A percentile compares a stretch with the other conserved stretches of the same genome.
Evolutionary conservation across 163 green algal species (phyloP).

Genomic region (Trebouxia gelatinosa): DNA sequence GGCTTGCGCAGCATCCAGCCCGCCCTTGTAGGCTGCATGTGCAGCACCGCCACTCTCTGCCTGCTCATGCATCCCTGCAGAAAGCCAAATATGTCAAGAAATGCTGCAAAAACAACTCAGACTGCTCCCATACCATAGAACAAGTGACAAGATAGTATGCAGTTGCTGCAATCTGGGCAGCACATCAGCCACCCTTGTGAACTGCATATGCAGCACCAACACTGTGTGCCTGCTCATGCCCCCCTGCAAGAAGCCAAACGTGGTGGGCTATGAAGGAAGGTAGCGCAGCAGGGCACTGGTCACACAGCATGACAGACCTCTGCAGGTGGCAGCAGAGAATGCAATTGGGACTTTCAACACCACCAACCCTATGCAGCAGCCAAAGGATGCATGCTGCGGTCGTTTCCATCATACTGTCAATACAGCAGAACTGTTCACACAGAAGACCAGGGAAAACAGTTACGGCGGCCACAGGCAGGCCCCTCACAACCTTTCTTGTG

Average conservation of each 20-base stretch:
- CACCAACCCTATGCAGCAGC: too few relatives aligned
- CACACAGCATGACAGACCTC: too few relatives aligned
- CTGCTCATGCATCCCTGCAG: slow-evolving; percentile 67
- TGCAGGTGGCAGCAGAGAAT: too few relatives aligned
- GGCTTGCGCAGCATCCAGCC: slow-evolving; percentile 58
- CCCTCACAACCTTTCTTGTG: background rate
- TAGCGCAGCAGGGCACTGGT: too few relatives aligned
- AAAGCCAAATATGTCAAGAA: too few relatives aligned
- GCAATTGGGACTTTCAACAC: too few relatives aligned
- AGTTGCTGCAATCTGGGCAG: background rate
- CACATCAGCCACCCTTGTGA: background rate
- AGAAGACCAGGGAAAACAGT: too few relatives aligned
- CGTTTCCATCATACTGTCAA: too few relatives aligned
- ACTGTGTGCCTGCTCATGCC: background rate
- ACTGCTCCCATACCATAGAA: background rate
- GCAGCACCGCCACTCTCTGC: slow-evolving; percentile 73
- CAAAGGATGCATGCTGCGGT: too few relatives aligned
- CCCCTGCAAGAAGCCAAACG: background rate
- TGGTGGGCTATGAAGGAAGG: too few relatives aligned
- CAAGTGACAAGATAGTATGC: background rate
- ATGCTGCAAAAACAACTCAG: background rate
- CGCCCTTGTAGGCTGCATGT: slow-evolving; percentile 81
- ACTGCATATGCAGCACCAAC: background rate
- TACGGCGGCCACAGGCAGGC: too few relatives aligned
- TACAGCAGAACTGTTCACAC: too few relatives aligned